These are phyloP conservation scores for Kernera saxatilis DNA, from an alignment of 345 rosid genomes.

Conservation along the genomic window DNA sequence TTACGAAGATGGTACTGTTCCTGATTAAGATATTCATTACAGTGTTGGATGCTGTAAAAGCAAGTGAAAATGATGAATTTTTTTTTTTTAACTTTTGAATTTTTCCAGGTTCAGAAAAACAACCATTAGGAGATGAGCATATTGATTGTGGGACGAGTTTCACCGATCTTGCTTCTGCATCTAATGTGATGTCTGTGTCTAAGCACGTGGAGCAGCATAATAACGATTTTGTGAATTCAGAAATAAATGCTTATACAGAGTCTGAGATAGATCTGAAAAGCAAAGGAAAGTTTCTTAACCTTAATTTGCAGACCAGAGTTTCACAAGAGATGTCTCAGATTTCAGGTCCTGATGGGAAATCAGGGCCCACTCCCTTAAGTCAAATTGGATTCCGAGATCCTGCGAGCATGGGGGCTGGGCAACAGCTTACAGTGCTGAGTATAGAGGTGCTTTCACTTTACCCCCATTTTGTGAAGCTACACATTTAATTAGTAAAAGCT, in stretches of 20 bases:
- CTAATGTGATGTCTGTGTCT: constrained; percentile 20
- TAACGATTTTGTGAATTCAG: constrained; percentile 22
- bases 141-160: constrained; percentile 17
- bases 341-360: constrained; percentile 76
- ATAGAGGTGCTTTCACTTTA: constrained; percentile 58
- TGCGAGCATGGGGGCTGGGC: constrained; percentile 92
- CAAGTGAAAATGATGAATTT: not conserved
- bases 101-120: constrained; percentile 37
- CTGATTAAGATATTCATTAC: not conserved
- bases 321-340: constrained; percentile 75
- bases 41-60: constrained; percentile 10
- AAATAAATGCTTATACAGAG: constrained; percentile 26
- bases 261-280: constrained; percentile 20
- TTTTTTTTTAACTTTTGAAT: constrained; percentile 1
- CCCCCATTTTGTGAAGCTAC: not conserved
- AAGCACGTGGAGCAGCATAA: constrained; percentile 33
- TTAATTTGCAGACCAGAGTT: constrained; percentile 22
- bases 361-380: constrained; percentile 82
- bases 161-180: constrained; percentile 27
- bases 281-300: constrained; percentile 35
- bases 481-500: not conserved
- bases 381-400: constrained; percentile 96
- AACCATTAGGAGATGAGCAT: constrained; percentile 24
- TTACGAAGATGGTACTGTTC: not conserved
- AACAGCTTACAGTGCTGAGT: constrained; percentile 81